Base-by-base conservation (phyloP, 176 grass and related monocot genomes). In the Panicum miliaceum region DNA sequence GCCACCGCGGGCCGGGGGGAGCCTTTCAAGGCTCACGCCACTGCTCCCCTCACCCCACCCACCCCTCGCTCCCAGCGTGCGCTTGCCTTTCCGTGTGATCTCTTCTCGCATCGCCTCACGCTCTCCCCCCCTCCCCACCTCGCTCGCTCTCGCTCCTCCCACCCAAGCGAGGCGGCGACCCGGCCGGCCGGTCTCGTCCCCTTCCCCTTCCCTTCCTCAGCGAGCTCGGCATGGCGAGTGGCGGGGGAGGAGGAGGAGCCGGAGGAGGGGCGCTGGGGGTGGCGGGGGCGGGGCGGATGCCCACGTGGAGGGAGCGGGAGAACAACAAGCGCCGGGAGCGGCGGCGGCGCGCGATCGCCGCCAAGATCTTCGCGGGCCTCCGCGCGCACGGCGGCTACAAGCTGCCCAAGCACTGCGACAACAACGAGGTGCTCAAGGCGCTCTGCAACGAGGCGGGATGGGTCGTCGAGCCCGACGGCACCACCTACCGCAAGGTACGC, bases 221-320 rank as follows among this genome's bases (percentile, higher is more conserved):
- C 57, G 10, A 26, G 43, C 16, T 8, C 1, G 58, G n/a, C 40
- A 87, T 87, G 89, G 84, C 34, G 60, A 61, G 79, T 18, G 82
- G 74, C 4, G 83, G 41, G 12, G 88, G 70, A 0, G 78, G 25
- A 0, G 83, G 45, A 0, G 84, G 60, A 23, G 88, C 62, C 1
- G 78, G 18, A 0, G 83, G 46, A 3, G 84, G 69, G 13, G n/a
- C 57, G 57, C 45, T 81, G 25, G 88, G 47, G 12, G 58, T 60
- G 32, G 74, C 68, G 64, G 76, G 89, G 2, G 43, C 81, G 13
- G 91, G 85, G 8, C 75, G 97, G 85, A 88, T 99, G 85, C 97
- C 97, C 23, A 96, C 97, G 75, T 99, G 93, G 97, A 76, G 91
- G 77, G 97, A 99, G 86, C 65, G 97, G 81, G 97, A 99, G 88